phyloP scores from a whole-genome alignment of 148 eudicot species.

The Arbutus unedo region DNA sequence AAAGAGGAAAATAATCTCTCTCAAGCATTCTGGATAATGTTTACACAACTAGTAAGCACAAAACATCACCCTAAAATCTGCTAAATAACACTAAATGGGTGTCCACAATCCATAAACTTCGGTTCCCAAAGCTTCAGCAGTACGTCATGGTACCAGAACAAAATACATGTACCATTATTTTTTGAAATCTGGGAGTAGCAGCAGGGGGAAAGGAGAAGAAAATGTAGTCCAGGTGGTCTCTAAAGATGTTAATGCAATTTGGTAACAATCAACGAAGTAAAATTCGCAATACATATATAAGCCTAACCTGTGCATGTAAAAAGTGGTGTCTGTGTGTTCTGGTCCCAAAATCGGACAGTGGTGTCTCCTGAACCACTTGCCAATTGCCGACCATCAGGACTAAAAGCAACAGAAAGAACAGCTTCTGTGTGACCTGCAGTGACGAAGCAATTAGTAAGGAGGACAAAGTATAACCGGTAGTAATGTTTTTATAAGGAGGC shows the following conservation, averaged over 20 bases:
- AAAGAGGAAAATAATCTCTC: not conserved
- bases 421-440: constrained; percentile 85
- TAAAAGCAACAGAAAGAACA: constrained; percentile 91
- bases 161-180: no score
- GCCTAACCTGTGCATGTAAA: constrained; percentile 78
- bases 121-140: not conserved
- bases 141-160: not conserved
- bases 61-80: constrained; percentile 5
- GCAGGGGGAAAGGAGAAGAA: no score
- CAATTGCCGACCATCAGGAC: constrained; percentile 92
- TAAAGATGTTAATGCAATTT: not conserved
- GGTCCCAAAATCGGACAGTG: constrained; percentile 91
- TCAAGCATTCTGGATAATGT: not conserved
- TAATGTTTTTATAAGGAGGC: not conserved
- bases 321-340: constrained; percentile 83
- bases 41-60: not conserved
- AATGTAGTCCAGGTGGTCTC: no score
- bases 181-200: no score
- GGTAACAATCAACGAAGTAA: not conserved
- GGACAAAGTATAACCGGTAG: not conserved
- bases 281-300: not conserved
- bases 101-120: not conserved
- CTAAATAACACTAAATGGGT: not conserved
- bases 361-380: constrained; percentile 99
- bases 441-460: not conserved